phyloP scores from a whole-genome alignment of 768 basidiomycete species.

The Rhodotorula sphaerocarpa region DNA sequence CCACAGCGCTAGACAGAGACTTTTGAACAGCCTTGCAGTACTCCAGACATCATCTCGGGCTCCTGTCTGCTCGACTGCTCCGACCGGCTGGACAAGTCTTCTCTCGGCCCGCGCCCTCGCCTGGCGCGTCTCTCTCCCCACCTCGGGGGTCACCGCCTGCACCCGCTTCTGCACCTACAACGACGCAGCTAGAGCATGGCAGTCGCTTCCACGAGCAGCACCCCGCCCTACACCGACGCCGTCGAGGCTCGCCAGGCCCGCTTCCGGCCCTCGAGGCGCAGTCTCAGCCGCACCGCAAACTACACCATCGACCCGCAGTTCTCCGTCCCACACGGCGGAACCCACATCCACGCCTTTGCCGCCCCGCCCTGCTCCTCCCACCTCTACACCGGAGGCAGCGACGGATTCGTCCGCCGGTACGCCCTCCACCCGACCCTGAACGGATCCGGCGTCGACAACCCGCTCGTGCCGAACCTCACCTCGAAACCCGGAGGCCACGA shows the following conservation, averaged over 20 bases:
- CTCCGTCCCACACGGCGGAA: slow-evolving; percentile 19
- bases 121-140: too few species aligned
- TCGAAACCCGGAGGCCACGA: slow-evolving; percentile 6
- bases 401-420: slow-evolving; percentile 38
- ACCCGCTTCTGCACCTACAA: neutral
- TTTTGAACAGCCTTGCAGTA: too few species aligned
- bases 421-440: slow-evolving; percentile 30
- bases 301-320: slow-evolving; percentile 19
- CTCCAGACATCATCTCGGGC: too few species aligned
- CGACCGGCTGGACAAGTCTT: too few species aligned
- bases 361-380: slow-evolving; percentile 31
- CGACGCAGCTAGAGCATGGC: neutral
- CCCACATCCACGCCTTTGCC: slow-evolving; percentile 28
- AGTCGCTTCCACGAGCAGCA: neutral
- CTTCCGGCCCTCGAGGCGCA: neutral
- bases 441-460: slow-evolving; percentile 10
- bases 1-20: too few species aligned
- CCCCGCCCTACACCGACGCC: neutral
- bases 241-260: neutral
- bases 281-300: neutral
- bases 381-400: slow-evolving; percentile 36
- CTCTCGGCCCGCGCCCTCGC: neutral
- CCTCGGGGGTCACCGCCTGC: too few species aligned
- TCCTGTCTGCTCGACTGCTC: too few species aligned
- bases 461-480: slow-evolving; percentile 17